A percentile compares a stretch with the other conserved stretches of the same genome.
Conservation (phyloP, 768 basidiomycete genomes). For the Lepiota brunneoincarnata region DNA sequence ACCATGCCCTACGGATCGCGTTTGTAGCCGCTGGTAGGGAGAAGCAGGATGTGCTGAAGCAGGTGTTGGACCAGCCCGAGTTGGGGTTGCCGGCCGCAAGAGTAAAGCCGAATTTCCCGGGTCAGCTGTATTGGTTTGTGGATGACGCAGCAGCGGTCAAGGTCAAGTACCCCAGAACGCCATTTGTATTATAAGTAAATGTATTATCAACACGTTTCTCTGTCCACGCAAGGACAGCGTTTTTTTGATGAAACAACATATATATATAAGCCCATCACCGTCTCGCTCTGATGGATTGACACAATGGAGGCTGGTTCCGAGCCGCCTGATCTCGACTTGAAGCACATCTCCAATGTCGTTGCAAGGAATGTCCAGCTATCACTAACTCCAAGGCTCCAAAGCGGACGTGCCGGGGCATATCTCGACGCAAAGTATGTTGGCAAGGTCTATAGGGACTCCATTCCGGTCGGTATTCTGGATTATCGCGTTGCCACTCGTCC, state of each 20-base stretch:
- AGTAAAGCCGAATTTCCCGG: conserved; percentile 75
- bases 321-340: conserved; percentile 7
- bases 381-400: conserved; percentile 7
- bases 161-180: conserved; percentile 52
- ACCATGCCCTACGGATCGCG: conserved; percentile 82
- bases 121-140: conserved; percentile 92
- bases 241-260: conserved; percentile 1
- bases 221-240: not conserved
- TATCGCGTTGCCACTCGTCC: not conserved
- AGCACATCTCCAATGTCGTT: conserved; percentile 11
- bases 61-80: conserved; percentile 80
- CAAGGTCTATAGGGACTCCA: not conserved
- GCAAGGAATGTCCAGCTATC: conserved; percentile 9
- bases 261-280: not conserved
- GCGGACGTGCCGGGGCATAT: conserved; percentile 2
- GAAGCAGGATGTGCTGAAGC: conserved; percentile 74
- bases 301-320: conserved; percentile 7
- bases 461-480: conserved; percentile 4
- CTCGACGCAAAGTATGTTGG: conserved; percentile 6
- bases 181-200: conserved; percentile 48
- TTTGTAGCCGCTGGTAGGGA: conserved; percentile 86
- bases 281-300: not conserved
- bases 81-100: conserved; percentile 77
- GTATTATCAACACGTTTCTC: not conserved
- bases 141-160: conserved; percentile 79